Percentiles rank a stretch among this genome's conserved stretches.
phyloP scores from a whole-genome alignment of 441 rosid genomes.

The Erodium chrysanthum region DNA sequence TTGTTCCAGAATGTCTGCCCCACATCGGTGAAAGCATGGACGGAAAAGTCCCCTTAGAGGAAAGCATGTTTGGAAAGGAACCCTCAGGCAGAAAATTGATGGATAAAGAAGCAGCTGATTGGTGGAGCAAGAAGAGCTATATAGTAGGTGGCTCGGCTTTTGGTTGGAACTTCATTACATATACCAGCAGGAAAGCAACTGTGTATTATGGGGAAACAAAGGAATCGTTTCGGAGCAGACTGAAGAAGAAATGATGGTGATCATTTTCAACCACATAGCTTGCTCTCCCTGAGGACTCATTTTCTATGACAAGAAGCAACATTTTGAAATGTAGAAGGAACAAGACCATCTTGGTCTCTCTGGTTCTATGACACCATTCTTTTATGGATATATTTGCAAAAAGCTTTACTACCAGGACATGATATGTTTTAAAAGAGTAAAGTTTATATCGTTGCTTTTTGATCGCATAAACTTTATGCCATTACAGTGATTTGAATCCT shows the following conservation, averaged over 20 bases:
- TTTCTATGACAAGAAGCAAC: background rate
- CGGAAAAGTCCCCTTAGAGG: background rate
- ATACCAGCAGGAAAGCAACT: slow-evolving; percentile 30
- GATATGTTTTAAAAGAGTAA: no score
- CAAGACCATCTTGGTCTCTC: background rate
- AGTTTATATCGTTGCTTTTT: no score
- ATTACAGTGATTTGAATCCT: no score
- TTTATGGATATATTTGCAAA: no score
- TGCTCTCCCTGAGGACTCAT: background rate
- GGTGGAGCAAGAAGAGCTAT: slow-evolving; percentile 13
- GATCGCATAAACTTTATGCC: no score
- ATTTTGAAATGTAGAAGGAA: background rate
- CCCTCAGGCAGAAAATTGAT: no score
- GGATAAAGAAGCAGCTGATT: background rate
- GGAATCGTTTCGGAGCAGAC: slow-evolving; percentile 43
- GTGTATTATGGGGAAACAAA: slow-evolving; percentile 57
- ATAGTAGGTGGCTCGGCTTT: slow-evolving; percentile 71
- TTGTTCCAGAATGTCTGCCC: slow-evolving; percentile 17
- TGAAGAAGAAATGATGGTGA: background rate
- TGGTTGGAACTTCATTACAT: slow-evolving; percentile 83
- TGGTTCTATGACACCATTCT: no score
- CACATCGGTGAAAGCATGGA: slow-evolving; percentile 22
- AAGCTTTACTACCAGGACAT: no score
- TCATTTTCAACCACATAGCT: no score
- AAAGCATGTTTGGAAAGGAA: background rate